phyloP scores from a whole-genome alignment of 2,329 filamentous ascomycete species.

The Paecilomyces sp. region DNA sequence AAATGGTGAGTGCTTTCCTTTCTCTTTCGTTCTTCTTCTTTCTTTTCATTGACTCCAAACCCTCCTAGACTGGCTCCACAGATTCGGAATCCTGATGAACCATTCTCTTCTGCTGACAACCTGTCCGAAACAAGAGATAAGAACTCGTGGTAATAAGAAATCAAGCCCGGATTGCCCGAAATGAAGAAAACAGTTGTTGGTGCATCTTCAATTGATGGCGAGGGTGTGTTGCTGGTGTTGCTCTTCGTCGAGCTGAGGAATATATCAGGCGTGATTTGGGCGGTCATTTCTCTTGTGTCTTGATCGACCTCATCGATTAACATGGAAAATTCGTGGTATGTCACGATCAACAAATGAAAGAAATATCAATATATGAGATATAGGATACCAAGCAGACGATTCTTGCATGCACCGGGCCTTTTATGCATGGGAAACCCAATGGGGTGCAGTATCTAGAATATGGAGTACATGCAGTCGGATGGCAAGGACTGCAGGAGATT shows the following conservation, averaged over 20 bases:
- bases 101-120: slow-evolving; percentile 6
- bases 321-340: neutral
- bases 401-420: no score
- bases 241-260: slow-evolving; percentile 20
- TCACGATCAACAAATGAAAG: no score
- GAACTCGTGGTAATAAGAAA: slow-evolving; percentile 42
- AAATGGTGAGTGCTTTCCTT: no score
- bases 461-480: no score
- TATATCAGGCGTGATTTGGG: slow-evolving; percentile 21
- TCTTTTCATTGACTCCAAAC: slow-evolving; percentile 20
- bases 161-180: slow-evolving; percentile 44
- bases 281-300: slow-evolving; percentile 8
- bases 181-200: slow-evolving; percentile 37
- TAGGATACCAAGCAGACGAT: no score
- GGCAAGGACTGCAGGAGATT: no score
- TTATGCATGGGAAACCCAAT: no score
- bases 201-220: neutral
- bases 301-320: neutral
- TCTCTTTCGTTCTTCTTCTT: neutral
- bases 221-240: neutral
- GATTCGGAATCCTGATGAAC: slow-evolving; percentile 15
- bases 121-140: slow-evolving; percentile 27
- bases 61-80: slow-evolving; percentile 29
- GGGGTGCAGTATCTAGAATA: no score
- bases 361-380: no score